phyloP scores from a whole-genome alignment of 768 basidiomycete genomes.

The Termitomyces eurrhizus region DNA sequence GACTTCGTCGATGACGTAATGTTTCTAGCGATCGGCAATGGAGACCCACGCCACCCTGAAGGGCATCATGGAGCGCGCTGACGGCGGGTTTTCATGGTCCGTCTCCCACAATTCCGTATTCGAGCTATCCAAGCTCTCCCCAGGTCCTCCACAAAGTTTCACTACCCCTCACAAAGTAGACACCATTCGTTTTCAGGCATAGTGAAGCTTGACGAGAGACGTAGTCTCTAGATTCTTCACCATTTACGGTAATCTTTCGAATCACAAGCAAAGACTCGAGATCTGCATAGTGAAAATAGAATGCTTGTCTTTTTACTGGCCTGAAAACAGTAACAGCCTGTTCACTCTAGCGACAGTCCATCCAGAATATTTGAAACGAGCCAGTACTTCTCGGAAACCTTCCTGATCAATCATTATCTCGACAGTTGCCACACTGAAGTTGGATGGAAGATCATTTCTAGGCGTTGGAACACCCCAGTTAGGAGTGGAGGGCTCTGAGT shows the following conservation, averaged over 20 bases:
- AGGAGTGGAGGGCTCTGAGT: constrained; percentile 14
- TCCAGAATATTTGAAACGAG: constrained; percentile 56
- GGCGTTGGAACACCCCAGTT: neutral
- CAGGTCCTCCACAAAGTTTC: constrained; percentile 36
- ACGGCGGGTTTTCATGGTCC: too few relatives aligned
- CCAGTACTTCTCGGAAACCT: constrained; percentile 63
- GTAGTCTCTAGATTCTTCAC: constrained; percentile 68
- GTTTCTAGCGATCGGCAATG: too few relatives aligned
- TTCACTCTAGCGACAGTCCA: constrained; percentile 35
- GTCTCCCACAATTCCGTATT: too few relatives aligned
- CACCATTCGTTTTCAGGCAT: constrained; percentile 63
- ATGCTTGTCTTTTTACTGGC: constrained; percentile 54
- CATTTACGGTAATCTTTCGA: constrained; percentile 62
- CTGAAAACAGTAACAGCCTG: constrained; percentile 61
- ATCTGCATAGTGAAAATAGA: constrained; percentile 68
- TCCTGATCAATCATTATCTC: constrained; percentile 82
- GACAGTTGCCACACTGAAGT: constrained; percentile 28
- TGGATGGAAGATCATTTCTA: neutral
- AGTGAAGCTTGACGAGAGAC: constrained; percentile 74
- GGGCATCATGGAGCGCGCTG: too few relatives aligned
- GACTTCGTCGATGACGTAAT: too few relatives aligned
- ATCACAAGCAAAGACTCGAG: constrained; percentile 68
- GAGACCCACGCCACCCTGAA: too few relatives aligned
- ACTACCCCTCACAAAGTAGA: constrained; percentile 68
- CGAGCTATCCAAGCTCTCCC: too few relatives aligned